Base-by-base conservation (phyloP, 345 rosid genomes). In the Acer negundo region DNA sequence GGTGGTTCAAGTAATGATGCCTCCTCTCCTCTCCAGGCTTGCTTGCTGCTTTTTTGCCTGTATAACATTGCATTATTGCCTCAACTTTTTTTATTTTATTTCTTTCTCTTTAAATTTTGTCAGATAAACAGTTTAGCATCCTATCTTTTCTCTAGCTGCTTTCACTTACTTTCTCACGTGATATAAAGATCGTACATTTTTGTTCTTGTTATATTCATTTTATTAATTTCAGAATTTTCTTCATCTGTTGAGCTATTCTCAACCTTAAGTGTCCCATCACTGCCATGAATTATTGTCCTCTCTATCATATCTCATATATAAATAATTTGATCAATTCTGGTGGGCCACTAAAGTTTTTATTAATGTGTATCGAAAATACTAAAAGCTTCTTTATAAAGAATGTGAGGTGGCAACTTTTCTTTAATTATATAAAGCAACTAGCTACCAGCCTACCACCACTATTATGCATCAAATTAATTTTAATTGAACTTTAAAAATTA, bases 101-200 rank as follows among this genome's bases (percentile, higher is more conserved):
- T 64, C 13, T 62, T 22, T 74, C 46, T 23, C 22, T 2, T 42
- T 42, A 2, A 59, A 38, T 38, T 40, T 6, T 59, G 66, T 72
- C 67, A 59, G 67, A 72, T 72, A 11, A 31, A 31, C 73, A 70
- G 26, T 31, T 28, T 8, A 53, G 55, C 8, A 20, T 15, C 28
- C 49, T 3, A 28, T 70, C 40, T 70, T 42, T 51, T 31, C 49
- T 62, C 46, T 19, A 9, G 38, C 3, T 12, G 4, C 15, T 26
- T 35, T 35, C 38, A 35, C 26, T 74, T 51, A 24, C 67, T 71
- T 70, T 20, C 44, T 75, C 73, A 71, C 53, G 77, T 71, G 77
- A 71, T 42, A 3, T 23, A 12, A 24, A 42, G 31, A 17, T 73
- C 6, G 76, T 23, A 73, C 58, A 73, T 24, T 62, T 44, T 62